Evolutionary conservation across 495 filamentous ascomycete species (phyloP), one percentile per base, ranked within the genome.

Genomic region (Lophium mytilinum): DNA sequence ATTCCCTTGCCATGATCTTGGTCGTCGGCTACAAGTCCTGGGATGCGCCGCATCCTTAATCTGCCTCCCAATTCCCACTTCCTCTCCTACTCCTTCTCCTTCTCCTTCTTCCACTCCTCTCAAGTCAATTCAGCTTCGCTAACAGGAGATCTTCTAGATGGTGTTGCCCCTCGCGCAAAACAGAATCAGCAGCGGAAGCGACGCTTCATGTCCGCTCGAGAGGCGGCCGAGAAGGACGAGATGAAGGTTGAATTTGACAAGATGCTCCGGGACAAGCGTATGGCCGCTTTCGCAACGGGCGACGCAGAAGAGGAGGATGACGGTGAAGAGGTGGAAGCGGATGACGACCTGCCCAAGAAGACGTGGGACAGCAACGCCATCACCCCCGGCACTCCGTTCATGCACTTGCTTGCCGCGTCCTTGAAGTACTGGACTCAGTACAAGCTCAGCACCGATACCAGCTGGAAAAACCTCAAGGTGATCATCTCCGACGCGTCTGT

Each of bases 311-410:
- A 30, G 3, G 37, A 24, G 34, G 56, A 12, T 39, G 24, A 40
- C 57, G 82, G 80, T 21, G 61, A 64, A 24, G 77, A 87, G 56
- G 76, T 83, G 49, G 79, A 80, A 40, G 75, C 82, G 3, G 65
- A 79, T 1, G 68, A 80, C 56, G 80, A 88, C 60, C 75, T 80
- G 55, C 80, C 86, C 33, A 86, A 96, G 70, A 96, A 95, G 73
- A 92, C 90, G 1, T 99, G 95, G 83, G 93, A 99, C 69, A 89
- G 89, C 66, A 99, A 99, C 67, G 86, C 90, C 50, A 99, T 99
- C 65, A 99, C 94, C 4, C 93, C 93, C 9, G 93, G 93, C 62
- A 99, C 93, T 1, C 93, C 93, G 0, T 99, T 99, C 76, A 99
- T 99, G 94, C 88, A 95, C 67, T 90, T 91, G 58, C 82, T 99